A percentile compares a stretch with the other conserved stretches of the same genome.
Conservation (phyloP, 768 basidiomycete species). For the Lepiota brunneoincarnata region DNA sequence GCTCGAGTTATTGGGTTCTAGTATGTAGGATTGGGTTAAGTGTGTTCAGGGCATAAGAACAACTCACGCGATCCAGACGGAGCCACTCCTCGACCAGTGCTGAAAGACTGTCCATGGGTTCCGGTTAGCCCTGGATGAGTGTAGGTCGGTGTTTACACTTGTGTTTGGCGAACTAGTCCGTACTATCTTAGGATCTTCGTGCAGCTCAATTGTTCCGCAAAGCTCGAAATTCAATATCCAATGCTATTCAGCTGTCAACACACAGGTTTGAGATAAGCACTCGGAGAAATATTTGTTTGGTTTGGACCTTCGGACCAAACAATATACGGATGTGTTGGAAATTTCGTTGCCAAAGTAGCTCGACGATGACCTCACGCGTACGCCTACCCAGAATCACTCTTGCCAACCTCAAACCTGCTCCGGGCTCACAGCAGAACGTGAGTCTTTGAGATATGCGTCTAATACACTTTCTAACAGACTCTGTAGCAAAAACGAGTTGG, state of each 20-base stretch:
- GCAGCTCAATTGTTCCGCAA: too few species aligned
- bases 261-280: not conserved
- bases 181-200: too few species aligned
- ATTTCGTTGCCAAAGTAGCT: not conserved
- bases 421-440: constrained; percentile 68
- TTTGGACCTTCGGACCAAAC: constrained; percentile 10
- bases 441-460: constrained; percentile 3
- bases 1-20: constrained; percentile 50
- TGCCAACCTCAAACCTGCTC: constrained; percentile 72
- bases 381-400: constrained; percentile 48
- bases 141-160: not conserved
- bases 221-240: too few species aligned
- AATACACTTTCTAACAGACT: constrained; percentile 3
- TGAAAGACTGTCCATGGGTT: constrained; percentile 3
- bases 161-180: not conserved
- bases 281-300: constrained; percentile 11
- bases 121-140: not conserved
- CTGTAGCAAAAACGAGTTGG: constrained; percentile 90
- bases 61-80: constrained; percentile 2
- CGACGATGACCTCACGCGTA: constrained; percentile 35
- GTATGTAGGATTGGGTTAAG: not conserved
- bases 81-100: constrained; percentile 6
- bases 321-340: not conserved
- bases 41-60: not conserved
- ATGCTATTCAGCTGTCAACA: too few species aligned